Evolutionary conservation across 2,329 filamentous ascomycete species (phyloP).

Genomic region (Colletotrichum kahawae): DNA sequence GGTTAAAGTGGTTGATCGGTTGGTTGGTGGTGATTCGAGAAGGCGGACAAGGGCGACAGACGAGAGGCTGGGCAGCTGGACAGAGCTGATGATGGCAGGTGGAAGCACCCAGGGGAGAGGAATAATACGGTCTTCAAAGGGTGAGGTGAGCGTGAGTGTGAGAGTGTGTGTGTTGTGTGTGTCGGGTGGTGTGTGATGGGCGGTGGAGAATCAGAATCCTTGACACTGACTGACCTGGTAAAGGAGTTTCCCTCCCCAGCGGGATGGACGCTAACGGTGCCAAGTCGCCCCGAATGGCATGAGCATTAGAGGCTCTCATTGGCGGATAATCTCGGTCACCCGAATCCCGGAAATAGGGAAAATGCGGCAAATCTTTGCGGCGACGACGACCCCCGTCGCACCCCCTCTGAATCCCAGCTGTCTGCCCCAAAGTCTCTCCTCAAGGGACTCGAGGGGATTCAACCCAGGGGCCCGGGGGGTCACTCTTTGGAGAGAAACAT

Average conservation of each 20-base stretch:
- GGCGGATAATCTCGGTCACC: slow-evolving; percentile 19
- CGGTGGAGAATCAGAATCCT: not conserved
- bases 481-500: not conserved
- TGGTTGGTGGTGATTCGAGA: not conserved
- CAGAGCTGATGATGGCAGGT: not conserved
- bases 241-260: slow-evolving; percentile 6
- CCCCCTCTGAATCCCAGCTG: not conserved
- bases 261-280: slow-evolving; percentile 10
- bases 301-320: slow-evolving; percentile 1
- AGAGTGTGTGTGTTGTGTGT: not conserved
- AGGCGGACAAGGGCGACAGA: not conserved
- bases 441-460: not conserved
- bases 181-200: not conserved
- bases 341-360: slow-evolving; percentile 23
- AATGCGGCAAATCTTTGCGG: slow-evolving; percentile 21
- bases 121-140: not conserved
- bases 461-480: not conserved
- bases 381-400: not conserved
- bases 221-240: not conserved
- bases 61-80: not conserved
- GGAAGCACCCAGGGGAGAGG: not conserved
- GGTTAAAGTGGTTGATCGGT: not conserved
- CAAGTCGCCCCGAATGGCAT: slow-evolving; percentile 2
- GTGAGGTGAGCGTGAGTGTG: not conserved
- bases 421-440: not conserved